phyloP scores from a whole-genome alignment of 1,139 yeast species.

The Spencermartinsiella ligniputridi region DNA sequence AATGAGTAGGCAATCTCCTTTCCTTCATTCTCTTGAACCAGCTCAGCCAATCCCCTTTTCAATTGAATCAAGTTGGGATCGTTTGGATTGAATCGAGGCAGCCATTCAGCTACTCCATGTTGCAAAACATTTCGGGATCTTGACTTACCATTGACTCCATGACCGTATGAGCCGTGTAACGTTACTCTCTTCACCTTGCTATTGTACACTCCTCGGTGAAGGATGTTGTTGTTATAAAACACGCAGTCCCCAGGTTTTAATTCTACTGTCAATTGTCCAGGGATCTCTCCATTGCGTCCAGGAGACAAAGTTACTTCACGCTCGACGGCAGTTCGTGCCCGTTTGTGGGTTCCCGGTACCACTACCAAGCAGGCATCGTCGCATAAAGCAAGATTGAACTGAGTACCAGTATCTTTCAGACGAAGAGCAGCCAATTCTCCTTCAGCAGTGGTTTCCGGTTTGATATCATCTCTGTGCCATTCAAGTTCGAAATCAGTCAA shows the following conservation, averaged over 20 bases:
- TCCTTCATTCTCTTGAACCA: slow-evolving; percentile 42
- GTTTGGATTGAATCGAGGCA: slow-evolving; percentile 40
- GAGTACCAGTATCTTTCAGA: slow-evolving; percentile 51
- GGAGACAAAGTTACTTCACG: slow-evolving; percentile 41
- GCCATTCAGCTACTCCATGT: slow-evolving; percentile 53
- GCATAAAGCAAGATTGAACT: slow-evolving; percentile 51
- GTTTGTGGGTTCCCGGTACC: slow-evolving; percentile 47
- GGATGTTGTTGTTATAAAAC: slow-evolving; percentile 50
- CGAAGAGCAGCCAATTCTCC: slow-evolving; percentile 43
- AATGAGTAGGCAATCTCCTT: slow-evolving; percentile 44
- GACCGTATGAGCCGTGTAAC: slow-evolving; percentile 54
- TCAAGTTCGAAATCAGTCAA: slow-evolving; percentile 53
- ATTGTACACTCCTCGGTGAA: slow-evolving; percentile 48
- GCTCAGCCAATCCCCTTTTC: slow-evolving; percentile 36
- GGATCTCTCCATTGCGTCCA: slow-evolving; percentile 30
- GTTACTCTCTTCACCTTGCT: slow-evolving; percentile 44
- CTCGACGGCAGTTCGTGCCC: slow-evolving; percentile 47
- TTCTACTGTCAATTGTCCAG: slow-evolving; percentile 41
- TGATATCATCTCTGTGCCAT: slow-evolving; percentile 55
- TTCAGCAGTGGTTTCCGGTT: slow-evolving; percentile 46
- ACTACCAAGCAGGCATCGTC: slow-evolving; percentile 49
- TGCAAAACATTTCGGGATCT: slow-evolving; percentile 52
- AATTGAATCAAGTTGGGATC: slow-evolving; percentile 38
- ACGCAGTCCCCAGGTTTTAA: slow-evolving; percentile 53
- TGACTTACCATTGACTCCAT: slow-evolving; percentile 40